phyloP scores from a whole-genome alignment of 352 stramenopile species.

The Phytophthora tentaculata region DNA sequence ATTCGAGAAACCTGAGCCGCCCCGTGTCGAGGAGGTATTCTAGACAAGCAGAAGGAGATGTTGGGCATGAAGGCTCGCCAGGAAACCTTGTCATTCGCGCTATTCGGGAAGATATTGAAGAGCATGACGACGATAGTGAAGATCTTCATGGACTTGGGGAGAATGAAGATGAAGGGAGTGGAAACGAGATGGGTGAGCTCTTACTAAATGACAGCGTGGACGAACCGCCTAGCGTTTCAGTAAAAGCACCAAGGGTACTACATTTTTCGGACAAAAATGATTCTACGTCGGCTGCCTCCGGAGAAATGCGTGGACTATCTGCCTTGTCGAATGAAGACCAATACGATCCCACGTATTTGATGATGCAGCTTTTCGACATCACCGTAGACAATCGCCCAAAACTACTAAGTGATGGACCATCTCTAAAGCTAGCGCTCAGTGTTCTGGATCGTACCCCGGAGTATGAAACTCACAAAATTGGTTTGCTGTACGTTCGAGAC shows the following conservation, averaged over 20 bases:
- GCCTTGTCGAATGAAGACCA: constrained; percentile 4
- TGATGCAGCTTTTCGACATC: constrained; percentile 87
- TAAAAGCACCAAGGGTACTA: constrained; percentile 8
- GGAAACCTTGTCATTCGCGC: constrained; percentile 23
- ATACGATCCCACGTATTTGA: constrained; percentile 75
- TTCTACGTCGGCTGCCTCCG: not conserved
- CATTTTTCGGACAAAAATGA: constrained; percentile 11
- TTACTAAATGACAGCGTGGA: constrained; percentile 30
- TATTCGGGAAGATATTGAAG: constrained; percentile 40
- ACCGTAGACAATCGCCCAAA: constrained; percentile 60
- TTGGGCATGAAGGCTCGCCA: constrained; percentile 27
- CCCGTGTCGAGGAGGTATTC: constrained; percentile 6
- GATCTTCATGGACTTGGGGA: not conserved
- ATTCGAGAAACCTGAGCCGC: not conserved
- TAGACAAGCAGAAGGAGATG: constrained; percentile 39
- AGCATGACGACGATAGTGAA: constrained; percentile 21
- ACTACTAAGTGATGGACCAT: constrained; percentile 58
- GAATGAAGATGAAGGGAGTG: constrained; percentile 3
- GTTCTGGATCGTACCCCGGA: constrained; percentile 83
- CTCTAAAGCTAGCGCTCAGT: constrained; percentile 65
- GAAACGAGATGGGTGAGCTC: constrained; percentile 36
- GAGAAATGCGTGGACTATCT: not conserved
- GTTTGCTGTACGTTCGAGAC: constrained; percentile 73
- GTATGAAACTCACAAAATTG: constrained; percentile 90
- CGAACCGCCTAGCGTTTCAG: constrained; percentile 3